phyloP scores from a whole-genome alignment of 768 basidiomycete species.

The Termitomyces titanicus region DNA sequence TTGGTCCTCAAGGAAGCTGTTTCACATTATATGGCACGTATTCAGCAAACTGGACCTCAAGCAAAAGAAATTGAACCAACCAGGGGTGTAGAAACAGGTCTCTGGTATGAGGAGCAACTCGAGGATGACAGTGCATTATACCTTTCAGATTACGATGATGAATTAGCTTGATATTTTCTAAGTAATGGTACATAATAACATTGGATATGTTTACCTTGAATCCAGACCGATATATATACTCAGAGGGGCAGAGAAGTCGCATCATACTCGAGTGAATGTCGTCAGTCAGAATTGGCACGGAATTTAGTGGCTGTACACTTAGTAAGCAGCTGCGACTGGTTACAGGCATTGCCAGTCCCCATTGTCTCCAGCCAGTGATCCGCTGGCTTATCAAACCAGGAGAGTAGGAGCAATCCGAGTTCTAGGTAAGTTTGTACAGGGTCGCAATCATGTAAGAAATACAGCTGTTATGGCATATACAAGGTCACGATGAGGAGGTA shows the following conservation, averaged over 20 bases:
- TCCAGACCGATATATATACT: neutral
- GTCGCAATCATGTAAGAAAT: neutral
- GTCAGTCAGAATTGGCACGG: neutral
- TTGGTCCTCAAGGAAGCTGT: too few relatives aligned
- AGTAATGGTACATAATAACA: neutral
- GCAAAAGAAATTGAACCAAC: too few relatives aligned
- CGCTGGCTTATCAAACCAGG: neutral
- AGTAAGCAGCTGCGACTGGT: too few relatives aligned
- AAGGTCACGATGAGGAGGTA: neutral
- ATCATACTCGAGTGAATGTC: neutral
- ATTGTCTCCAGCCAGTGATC: neutral
- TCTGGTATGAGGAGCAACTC: neutral
- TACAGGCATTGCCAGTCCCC: neutral
- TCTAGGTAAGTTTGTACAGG: neutral
- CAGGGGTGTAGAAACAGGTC: too few relatives aligned
- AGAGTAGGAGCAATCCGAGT: neutral
- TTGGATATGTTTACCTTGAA: neutral
- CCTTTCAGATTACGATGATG: too few relatives aligned
- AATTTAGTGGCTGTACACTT: too few relatives aligned
- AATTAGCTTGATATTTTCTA: neutral
- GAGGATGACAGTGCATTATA: neutral
- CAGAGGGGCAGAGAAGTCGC: neutral
- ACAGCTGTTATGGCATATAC: constrained; percentile 1
- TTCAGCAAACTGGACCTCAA: too few relatives aligned
- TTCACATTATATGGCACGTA: too few relatives aligned